phyloP scores from a whole-genome alignment of 345 rosid species.

The Aquilaria malaccensis region DNA sequence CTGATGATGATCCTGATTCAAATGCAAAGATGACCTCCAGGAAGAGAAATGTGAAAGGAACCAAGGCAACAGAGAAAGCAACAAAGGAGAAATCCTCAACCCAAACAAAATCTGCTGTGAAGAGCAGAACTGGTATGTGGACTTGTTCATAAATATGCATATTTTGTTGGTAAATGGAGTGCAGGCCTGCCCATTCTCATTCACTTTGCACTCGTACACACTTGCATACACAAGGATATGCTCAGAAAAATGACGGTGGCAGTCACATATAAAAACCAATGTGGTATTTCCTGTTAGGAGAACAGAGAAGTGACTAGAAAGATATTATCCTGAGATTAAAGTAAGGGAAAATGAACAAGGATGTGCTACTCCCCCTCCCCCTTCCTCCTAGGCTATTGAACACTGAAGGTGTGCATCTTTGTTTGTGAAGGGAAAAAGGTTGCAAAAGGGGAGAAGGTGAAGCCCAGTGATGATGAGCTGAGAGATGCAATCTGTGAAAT shows the following conservation, averaged over 20 bases:
- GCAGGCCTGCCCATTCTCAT: too few species aligned
- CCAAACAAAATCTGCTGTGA: constrained; percentile 41
- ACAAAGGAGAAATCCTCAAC: constrained; percentile 46
- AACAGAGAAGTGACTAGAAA: background rate
- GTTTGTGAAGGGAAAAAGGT: constrained; percentile 38
- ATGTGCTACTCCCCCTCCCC: too few species aligned
- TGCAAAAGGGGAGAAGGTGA: constrained; percentile 36
- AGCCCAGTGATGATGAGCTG: constrained; percentile 53
- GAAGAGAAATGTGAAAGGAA: constrained; percentile 35
- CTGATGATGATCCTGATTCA: constrained; percentile 48
- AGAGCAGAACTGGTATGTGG: constrained; percentile 34
- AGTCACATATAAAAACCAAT: too few species aligned
- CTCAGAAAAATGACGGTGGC: too few species aligned
- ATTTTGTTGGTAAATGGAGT: too few species aligned
- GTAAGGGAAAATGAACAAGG: too few species aligned
- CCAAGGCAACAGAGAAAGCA: constrained; percentile 45
- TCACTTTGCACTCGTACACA: too few species aligned
- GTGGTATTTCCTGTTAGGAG: background rate
- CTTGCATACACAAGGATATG: too few species aligned
- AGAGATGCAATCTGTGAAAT: constrained; percentile 64
- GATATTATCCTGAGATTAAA: background rate
- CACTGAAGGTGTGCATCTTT: constrained; percentile 7
- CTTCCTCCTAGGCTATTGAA: background rate
- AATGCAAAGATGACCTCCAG: constrained; percentile 56
- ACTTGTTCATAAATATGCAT: background rate